Evolutionary conservation across 441 rosid genomes (phyloP).

Genomic region (Pelargonium myrrhifolium): DNA sequence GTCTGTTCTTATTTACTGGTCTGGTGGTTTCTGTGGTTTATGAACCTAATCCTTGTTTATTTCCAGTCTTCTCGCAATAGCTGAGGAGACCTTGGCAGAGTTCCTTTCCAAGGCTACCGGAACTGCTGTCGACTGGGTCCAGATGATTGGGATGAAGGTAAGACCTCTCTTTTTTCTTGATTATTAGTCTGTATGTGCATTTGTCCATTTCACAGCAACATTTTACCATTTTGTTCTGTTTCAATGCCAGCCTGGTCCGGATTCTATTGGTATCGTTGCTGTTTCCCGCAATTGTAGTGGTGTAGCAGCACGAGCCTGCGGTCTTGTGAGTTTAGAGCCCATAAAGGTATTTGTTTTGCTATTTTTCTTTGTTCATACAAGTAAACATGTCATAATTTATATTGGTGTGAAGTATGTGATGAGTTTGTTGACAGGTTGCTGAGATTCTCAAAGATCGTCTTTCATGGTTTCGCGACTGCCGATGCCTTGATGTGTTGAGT

Average conservation of each 20-base stretch:
- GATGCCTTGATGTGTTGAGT: constrained; percentile 94
- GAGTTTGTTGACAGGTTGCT: constrained; percentile 52
- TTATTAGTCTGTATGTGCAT: not conserved
- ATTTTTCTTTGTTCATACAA: not conserved
- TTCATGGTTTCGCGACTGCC: constrained; percentile 97
- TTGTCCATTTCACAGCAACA: too few species aligned
- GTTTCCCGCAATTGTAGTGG: constrained; percentile 97
- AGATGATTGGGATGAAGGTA: constrained; percentile 99
- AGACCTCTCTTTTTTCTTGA: not conserved
- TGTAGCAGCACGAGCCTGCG: constrained; percentile 99
- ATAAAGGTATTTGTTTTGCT: constrained; percentile 52
- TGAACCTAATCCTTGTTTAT: constrained; percentile 12
- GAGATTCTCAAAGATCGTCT: constrained; percentile 98
- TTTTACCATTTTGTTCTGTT: too few species aligned
- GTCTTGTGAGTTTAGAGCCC: constrained; percentile 98
- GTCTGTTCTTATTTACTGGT: constrained; percentile 13
- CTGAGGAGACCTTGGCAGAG: constrained; percentile 99
- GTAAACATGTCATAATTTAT: not conserved
- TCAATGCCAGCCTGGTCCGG: constrained; percentile 99
- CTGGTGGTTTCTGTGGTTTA: not conserved
- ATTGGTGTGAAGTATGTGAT: constrained; percentile 10
- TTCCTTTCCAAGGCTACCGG: constrained; percentile 99
- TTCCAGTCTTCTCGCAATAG: constrained; percentile 87
- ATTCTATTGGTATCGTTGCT: constrained; percentile 99
- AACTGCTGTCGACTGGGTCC: constrained; percentile 99